These are phyloP conservation scores for Meyerozyma athensensis DNA, from an alignment of 1,139 yeast species.

Conservation along the genomic window DNA sequence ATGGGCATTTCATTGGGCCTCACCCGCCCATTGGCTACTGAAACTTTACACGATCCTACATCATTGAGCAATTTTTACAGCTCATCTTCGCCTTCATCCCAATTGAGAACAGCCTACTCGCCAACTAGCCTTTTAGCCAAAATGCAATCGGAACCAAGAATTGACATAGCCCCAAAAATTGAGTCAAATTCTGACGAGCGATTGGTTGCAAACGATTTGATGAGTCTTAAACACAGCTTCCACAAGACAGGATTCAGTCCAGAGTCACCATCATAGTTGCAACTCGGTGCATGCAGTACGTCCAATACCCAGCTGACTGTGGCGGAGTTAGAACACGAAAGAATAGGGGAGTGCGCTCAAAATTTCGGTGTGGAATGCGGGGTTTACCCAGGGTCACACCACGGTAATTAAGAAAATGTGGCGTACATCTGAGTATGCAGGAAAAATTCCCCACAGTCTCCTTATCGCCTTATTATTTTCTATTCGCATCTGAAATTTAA, in stretches of 20 bases:
- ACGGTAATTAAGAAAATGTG: neutral
- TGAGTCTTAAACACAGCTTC: neutral
- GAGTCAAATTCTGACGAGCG: neutral
- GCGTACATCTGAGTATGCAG: neutral
- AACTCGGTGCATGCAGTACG: neutral
- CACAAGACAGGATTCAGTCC: neutral
- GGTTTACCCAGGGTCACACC: neutral
- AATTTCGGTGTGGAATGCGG: neutral
- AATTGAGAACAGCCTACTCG: neutral
- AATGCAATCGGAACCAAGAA: neutral
- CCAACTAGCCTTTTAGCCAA: neutral
- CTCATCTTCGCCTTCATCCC: neutral
- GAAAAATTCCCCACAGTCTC: neutral
- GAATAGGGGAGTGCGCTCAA: neutral
- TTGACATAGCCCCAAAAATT: neutral
- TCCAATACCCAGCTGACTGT: neutral
- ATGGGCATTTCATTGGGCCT: neutral
- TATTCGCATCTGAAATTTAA: neutral
- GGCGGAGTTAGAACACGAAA: neutral
- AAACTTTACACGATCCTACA: neutral
- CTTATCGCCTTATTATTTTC: constrained; percentile 1
- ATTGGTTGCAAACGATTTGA: constrained; percentile 2
- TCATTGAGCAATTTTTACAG: constrained; percentile 1
- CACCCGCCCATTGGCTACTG: neutral
- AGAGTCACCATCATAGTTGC: neutral